Evolutionary conservation across 2,329 filamentous ascomycete species (phyloP).

Genomic region (Myriosclerotinia duriaeana): DNA sequence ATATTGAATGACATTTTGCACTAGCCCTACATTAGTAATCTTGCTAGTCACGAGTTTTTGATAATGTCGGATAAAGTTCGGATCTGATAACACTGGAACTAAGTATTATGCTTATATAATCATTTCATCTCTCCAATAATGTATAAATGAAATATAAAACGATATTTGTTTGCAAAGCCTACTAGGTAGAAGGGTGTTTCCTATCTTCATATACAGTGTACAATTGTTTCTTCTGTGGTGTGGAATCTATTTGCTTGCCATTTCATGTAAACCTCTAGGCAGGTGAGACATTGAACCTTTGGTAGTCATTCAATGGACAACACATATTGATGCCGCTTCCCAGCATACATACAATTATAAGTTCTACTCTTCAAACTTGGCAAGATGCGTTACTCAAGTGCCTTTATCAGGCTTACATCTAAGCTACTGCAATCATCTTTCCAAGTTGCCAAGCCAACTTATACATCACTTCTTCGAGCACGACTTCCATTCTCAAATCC

Average conservation of each 20-base stretch:
- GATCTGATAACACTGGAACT: neutral
- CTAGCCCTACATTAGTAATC: neutral
- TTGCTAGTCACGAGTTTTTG: no score
- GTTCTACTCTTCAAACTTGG: neutral
- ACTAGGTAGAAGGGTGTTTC: neutral
- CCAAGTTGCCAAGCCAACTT: slow-evolving; percentile 24
- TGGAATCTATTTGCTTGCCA: neutral
- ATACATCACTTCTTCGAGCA: slow-evolving; percentile 14
- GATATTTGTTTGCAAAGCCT: neutral
- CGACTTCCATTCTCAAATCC: slow-evolving; percentile 1
- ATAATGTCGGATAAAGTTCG: neutral
- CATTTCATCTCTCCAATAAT: neutral
- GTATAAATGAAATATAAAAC: neutral
- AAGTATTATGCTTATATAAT: slow-evolving; percentile 4
- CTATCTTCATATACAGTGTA: neutral
- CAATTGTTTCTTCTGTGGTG: neutral
- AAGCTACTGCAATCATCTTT: slow-evolving; percentile 22
- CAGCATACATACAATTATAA: neutral
- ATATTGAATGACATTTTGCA: slow-evolving; percentile 6
- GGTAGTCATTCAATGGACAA: neutral
- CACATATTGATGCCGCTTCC: neutral
- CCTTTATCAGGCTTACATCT: neutral
- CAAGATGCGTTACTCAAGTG: slow-evolving; percentile 11
- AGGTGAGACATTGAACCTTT: slow-evolving; percentile 2
- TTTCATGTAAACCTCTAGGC: slow-evolving; percentile 5